These are phyloP conservation scores for Pyronema domesticum DNA, from an alignment of 495 filamentous ascomycete species.

Conservation along the genomic window DNA sequence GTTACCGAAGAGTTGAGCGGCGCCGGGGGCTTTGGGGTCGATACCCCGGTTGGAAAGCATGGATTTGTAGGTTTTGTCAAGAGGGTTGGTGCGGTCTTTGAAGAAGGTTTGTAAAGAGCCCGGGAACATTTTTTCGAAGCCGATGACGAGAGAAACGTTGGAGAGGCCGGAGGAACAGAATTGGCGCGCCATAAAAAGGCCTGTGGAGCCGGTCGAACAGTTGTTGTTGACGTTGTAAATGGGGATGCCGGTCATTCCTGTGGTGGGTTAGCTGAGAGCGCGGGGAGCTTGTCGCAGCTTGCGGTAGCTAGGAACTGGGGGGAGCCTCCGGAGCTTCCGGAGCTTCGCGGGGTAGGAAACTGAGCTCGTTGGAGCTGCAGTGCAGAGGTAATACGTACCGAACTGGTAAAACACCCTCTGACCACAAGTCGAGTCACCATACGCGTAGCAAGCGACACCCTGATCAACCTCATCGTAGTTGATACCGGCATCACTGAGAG, in stretches of 20 bases:
- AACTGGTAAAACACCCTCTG: slow-evolving; percentile 99
- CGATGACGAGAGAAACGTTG: slow-evolving; percentile 76
- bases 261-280: neutral
- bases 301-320: neutral
- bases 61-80: slow-evolving; percentile 50
- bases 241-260: slow-evolving; percentile 69
- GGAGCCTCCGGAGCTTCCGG: neutral
- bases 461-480: slow-evolving; percentile 94
- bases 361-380: too few species aligned
- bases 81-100: slow-evolving; percentile 63
- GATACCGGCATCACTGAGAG: slow-evolving; percentile 85
- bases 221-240: slow-evolving; percentile 99
- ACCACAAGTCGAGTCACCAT: slow-evolving; percentile 84
- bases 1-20: slow-evolving; percentile 92
- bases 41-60: slow-evolving; percentile 67
- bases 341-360: too few species aligned
- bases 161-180: slow-evolving; percentile 63
- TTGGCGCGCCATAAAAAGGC: slow-evolving; percentile 64
- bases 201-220: slow-evolving; percentile 83
- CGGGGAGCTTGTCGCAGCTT: neutral
- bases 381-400: slow-evolving; percentile 30
- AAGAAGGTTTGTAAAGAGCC: slow-evolving; percentile 68
- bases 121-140: slow-evolving; percentile 95
- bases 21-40: slow-evolving; percentile 53
- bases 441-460: slow-evolving; percentile 94